Evolutionary conservation across 768 basidiomycete species (phyloP).

Genomic region (Panaeolus cyanescens): DNA sequence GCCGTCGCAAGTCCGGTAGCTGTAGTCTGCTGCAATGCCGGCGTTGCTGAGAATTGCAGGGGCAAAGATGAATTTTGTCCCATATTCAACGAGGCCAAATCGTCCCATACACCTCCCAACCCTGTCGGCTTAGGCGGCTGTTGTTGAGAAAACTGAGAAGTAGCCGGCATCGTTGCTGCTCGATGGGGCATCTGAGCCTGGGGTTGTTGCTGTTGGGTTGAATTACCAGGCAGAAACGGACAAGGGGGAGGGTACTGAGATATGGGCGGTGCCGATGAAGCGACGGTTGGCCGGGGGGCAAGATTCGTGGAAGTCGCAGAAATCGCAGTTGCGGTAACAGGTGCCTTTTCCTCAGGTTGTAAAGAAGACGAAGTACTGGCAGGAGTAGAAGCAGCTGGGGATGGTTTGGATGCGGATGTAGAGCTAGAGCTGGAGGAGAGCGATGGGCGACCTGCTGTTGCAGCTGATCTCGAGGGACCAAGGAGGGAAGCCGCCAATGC

Average conservation of each 20-base stretch:
- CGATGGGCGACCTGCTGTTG: conserved; percentile 16
- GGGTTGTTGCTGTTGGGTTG: conserved; percentile 7
- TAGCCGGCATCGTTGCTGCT: conserved; percentile 12
- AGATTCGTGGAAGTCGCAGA: not conserved
- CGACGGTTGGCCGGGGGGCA: not conserved
- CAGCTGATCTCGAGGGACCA: conserved; percentile 42
- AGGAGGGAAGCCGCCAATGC: conserved; percentile 48
- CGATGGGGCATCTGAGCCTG: conserved; percentile 7
- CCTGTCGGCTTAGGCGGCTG: conserved; percentile 17
- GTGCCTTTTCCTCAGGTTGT: not conserved
- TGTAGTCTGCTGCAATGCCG: conserved; percentile 7
- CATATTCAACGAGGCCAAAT: conserved; percentile 52
- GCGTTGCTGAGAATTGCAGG: conserved; percentile 39
- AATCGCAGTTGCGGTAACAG: not conserved
- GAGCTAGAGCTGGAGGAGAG: conserved; percentile 18
- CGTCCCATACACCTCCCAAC: conserved; percentile 55
- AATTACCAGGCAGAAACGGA: conserved; percentile 4
- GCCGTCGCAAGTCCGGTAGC: conserved; percentile 19
- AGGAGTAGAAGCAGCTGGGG: conserved; percentile 5
- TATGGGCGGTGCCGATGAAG: not conserved
- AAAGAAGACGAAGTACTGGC: not conserved
- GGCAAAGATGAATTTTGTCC: conserved; percentile 55
- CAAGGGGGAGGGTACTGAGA: not conserved
- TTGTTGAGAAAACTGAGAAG: conserved; percentile 22
- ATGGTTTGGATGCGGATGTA: conserved; percentile 18